Evolutionary conservation across 129 eudicot species (phyloP).

Genomic region (Pseudognaphalium luteoalbum): DNA sequence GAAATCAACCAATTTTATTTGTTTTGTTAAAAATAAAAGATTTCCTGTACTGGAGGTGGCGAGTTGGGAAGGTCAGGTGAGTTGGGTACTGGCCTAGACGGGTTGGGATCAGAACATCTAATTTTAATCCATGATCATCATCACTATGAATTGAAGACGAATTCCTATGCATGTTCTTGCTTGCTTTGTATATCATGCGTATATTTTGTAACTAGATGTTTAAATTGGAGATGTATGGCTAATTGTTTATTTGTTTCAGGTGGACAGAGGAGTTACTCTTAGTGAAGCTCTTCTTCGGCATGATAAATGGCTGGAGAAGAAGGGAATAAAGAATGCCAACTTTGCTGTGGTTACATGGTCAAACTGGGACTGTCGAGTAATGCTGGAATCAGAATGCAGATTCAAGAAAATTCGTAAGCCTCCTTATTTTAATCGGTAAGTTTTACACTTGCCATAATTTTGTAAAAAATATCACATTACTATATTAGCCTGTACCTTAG

Average conservation of each 20-base stretch:
- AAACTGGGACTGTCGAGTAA: slow-evolving; percentile 92
- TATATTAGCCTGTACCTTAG: background rate
- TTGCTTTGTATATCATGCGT: too few relatives aligned
- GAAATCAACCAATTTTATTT: too few relatives aligned
- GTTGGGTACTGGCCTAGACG: too few relatives aligned
- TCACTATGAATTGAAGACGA: too few relatives aligned
- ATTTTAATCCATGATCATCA: too few relatives aligned
- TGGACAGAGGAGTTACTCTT: slow-evolving; percentile 85
- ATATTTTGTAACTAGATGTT: background rate
- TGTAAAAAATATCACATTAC: too few relatives aligned
- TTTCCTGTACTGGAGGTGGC: too few relatives aligned
- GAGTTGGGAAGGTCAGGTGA: too few relatives aligned
- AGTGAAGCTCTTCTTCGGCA: slow-evolving; percentile 81
- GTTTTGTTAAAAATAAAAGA: too few relatives aligned
- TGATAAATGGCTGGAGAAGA: slow-evolving; percentile 89
- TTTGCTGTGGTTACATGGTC: slow-evolving; percentile 99
- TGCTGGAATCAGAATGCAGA: slow-evolving; percentile 97
- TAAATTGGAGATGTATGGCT: background rate
- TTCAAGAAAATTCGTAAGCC: slow-evolving; percentile 87
- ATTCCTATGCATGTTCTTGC: too few relatives aligned
- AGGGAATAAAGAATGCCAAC: slow-evolving; percentile 79
- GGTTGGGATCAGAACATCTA: too few relatives aligned
- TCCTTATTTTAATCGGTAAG: slow-evolving; percentile 80
- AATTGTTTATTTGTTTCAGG: slow-evolving; percentile 39
- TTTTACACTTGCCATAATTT: slow-evolving; percentile 7